Base-by-base conservation (phyloP, 169 alveolate species). In the Plasmodium knowlesi region DNA sequence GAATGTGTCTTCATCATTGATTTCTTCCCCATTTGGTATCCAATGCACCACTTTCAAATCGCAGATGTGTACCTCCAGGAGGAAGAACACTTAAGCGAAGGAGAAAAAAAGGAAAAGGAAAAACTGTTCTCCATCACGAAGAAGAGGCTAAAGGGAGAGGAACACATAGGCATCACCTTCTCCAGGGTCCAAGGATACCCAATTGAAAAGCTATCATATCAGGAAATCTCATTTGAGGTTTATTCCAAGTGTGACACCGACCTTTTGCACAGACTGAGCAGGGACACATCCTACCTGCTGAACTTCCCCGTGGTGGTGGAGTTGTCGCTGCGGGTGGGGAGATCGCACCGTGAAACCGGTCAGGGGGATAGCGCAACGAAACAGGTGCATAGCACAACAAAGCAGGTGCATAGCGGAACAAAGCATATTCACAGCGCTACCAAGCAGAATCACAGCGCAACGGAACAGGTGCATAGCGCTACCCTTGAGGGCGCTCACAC, bases 291-390 rank as follows among this genome's bases (percentile, higher is more conserved):
- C 8, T 88, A 88, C 54, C 37, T 88, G 19, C 19, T 88, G 25
- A 88, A 88, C 83, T 78, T 78, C 50, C 94, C 94, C 4, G 88
- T 78, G 3, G 74, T 88, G 28, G 53, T 79, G 46, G 94, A 88
- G 32, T 19, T 88, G 30, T 37, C 79, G 0, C 41, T 85, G 6
- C 57, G 25, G n/a, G 79, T 76, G 53, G 41, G 37, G 39, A 50
- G 70, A 0, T 5, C 78, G 19, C 22, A 70, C 30, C 32, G 22
- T 6, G 9, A 39, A 25, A 16, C 22, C 61, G 16, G 6, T 22
- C 61, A 50, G 22, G 61, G 2, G 0, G 0, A 4, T 4, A 0
- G 8, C 61, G 1, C 61, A 14, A 0, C 22, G 1, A 50, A 50
- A 22, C 61, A 16, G 6, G 19, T 16, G 0, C 22, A 50, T 16